Evolutionary conservation across 148 eudicot genomes (phyloP).

Genomic region (Polygonum maritimum): DNA sequence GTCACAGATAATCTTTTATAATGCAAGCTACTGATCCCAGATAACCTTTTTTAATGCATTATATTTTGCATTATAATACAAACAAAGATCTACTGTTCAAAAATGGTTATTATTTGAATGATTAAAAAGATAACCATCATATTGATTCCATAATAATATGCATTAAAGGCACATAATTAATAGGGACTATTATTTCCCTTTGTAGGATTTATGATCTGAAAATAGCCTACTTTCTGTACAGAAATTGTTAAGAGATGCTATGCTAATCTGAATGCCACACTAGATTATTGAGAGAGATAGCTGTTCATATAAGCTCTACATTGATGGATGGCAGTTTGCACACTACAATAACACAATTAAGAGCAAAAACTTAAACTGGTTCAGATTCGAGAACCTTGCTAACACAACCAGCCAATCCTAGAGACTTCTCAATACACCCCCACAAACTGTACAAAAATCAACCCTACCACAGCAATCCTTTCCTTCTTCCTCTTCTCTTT

Average conservation of each 20-base stretch:
- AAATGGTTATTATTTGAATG: too few relatives aligned
- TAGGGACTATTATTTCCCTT: too few relatives aligned
- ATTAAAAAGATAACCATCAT: too few relatives aligned
- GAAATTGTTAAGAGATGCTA: not conserved
- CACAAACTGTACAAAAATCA: not conserved
- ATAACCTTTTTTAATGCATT: too few relatives aligned
- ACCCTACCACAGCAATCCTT: not conserved
- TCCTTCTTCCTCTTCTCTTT: not conserved
- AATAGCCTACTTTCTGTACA: not conserved
- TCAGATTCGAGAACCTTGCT: not conserved
- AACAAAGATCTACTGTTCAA: too few relatives aligned
- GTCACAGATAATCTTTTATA: not conserved
- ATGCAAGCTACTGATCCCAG: not conserved
- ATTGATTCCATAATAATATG: too few relatives aligned
- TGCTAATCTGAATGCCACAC: not conserved
- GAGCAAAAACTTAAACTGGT: not conserved
- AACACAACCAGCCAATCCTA: not conserved
- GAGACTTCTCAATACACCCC: constrained; percentile 1
- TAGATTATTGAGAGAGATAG: constrained; percentile 1
- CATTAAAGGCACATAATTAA: too few relatives aligned
- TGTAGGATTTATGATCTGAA: too few relatives aligned
- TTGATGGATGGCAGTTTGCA: not conserved
- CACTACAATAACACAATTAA: not conserved
- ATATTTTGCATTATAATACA: too few relatives aligned
- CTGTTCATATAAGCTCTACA: constrained; percentile 3